Base-by-base conservation (phyloP, 1,284 basidiomycete species). In the Amylostereum chailletii region DNA sequence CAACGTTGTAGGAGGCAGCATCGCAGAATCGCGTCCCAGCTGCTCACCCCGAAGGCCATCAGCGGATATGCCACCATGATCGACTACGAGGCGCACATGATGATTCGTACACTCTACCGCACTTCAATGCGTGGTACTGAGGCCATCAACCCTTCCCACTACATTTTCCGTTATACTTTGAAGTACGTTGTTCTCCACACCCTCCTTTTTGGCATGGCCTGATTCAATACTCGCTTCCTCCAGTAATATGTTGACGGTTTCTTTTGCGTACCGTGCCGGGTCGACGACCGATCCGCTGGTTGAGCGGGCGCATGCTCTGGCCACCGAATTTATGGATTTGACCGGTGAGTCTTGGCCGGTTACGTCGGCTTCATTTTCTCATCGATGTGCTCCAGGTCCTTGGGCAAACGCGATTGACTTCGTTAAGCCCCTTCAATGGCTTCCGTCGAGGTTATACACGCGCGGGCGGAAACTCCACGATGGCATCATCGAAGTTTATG, bases 331-430 rank as follows among this genome's bases (percentile, higher is more conserved):
- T 53, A 71, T 71, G 68, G 56, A 63, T 7, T 37, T 37, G 34
- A 37, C 34, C 7, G 34, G 34, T 37, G 7, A 37, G 34, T 37
- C 7, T 7, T n/a, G 7, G 34, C n/a, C n/a, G n/a, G n/a, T n/a
- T n/a, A n/a, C n/a, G 7, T 37, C n/a, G 7, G 7, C 7, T 37
- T 37, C 34, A 37, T 37, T 37, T 7, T 7, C 7, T 7, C 7
- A 37, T 7, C n/a, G 34, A 37, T 37, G 34, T 37, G 7, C n/a
- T n/a, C n/a, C 53, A 31, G 66, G 71, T 33, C 64, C 68, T 2
- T 62, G 62, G 58, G 66, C 69, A 10, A 74, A 74, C 47, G 46
- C 60, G 3, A 61, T 71, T 42, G 70, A 74, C 51, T 74, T 74
- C 51, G 54, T 71, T 26, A 55, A 61, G 31, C 58, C 62, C 3